Percentiles rank a stretch among this genome's conserved stretches.
These are phyloP conservation scores for Claviceps humidiphila DNA, from an alignment of 2,329 filamentous ascomycete species.

Conservation along the genomic window DNA sequence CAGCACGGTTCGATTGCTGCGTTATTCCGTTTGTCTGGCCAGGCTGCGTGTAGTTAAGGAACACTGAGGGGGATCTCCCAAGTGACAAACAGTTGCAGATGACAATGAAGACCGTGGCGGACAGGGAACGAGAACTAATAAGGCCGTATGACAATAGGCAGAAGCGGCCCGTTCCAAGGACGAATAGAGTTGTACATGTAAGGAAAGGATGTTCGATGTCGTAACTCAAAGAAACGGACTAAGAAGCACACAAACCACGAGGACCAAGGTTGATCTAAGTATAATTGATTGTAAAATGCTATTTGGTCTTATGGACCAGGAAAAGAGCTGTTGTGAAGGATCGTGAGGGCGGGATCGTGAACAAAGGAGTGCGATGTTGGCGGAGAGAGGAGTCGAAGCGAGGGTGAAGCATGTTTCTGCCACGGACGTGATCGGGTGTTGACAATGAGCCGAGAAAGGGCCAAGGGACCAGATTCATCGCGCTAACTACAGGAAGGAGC, in stretches of 20 bases:
- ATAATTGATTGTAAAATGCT: not conserved
- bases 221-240: not conserved
- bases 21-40: constrained; percentile 7
- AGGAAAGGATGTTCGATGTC: not conserved
- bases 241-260: not conserved
- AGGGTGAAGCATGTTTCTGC: not conserved
- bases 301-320: not conserved
- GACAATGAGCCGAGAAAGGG: not conserved
- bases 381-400: not conserved
- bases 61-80: not conserved
- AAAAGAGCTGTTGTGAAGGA: not conserved
- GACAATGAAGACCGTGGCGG: not conserved
- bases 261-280: not conserved
- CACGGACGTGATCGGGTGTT: not conserved
- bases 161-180: not conserved
- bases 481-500: not conserved
- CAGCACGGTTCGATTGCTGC: not conserved
- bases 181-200: not conserved
- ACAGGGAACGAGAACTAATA: not conserved
- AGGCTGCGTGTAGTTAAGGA: constrained; percentile 13
- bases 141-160: not conserved
- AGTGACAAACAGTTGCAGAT: not conserved
- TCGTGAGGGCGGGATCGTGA: not conserved
- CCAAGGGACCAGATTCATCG: not conserved
- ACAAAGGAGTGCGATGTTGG: not conserved